Percentiles rank a stretch among this genome's conserved stretches.
Evolutionary conservation across 2,329 filamentous ascomycete genomes (phyloP).

Genomic region (Hymenoscyphus repandus): DNA sequence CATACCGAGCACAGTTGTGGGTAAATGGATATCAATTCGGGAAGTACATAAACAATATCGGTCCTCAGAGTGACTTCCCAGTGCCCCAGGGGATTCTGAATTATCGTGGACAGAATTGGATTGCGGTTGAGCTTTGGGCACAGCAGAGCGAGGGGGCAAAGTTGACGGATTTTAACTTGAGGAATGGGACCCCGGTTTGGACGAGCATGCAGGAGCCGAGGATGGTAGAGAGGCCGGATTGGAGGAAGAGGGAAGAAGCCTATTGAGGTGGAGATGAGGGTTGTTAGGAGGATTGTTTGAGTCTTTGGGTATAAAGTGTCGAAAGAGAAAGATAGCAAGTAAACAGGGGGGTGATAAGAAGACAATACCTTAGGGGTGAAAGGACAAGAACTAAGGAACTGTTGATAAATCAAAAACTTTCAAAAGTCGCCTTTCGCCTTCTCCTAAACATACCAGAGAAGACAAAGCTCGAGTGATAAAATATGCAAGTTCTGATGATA

Average conservation of each 20-base stretch:
- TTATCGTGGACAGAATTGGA: constrained; percentile 63
- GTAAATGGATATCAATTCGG: constrained; percentile 75
- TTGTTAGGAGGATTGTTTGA: neutral
- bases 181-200: constrained; percentile 20
- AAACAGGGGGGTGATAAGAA: neutral
- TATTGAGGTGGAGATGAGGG: constrained; percentile 15
- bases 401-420: too few relatives aligned
- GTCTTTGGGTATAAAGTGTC: neutral
- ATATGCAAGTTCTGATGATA: too few relatives aligned
- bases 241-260: constrained; percentile 24
- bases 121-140: constrained; percentile 66
- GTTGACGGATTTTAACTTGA: constrained; percentile 24
- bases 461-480: too few relatives aligned
- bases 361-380: too few relatives aligned
- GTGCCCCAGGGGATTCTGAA: constrained; percentile 70
- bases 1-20: constrained; percentile 60
- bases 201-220: constrained; percentile 23
- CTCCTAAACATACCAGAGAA: too few relatives aligned
- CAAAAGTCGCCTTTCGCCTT: too few relatives aligned
- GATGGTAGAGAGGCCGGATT: constrained; percentile 23
- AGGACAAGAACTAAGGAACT: too few relatives aligned
- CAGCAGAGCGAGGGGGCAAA: constrained; percentile 27
- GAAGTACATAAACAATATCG: constrained; percentile 65
- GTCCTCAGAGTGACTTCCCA: constrained; percentile 66
- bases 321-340: neutral